phyloP scores from a whole-genome alignment of 2,329 filamentous ascomycete species.

The Alternaria sp. region DNA sequence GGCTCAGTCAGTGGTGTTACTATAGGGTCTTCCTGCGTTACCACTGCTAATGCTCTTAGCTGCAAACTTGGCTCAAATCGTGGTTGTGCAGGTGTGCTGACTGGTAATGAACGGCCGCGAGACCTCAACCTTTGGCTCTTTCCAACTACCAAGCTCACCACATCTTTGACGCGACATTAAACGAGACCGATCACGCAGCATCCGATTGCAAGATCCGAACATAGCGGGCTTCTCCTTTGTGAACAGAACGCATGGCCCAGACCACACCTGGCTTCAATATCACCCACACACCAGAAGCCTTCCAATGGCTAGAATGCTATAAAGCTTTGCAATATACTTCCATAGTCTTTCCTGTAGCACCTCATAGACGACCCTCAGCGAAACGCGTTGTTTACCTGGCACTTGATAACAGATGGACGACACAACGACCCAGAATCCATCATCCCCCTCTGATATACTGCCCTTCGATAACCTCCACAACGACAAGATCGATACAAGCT shows the following conservation, averaged over 20 bases:
- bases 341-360: neutral
- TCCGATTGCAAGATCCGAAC: neutral
- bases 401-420: neutral
- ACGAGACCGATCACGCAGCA: neutral
- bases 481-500: conserved; percentile 10
- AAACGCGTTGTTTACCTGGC: neutral
- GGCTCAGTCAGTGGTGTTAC: neutral
- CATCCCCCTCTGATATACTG: neutral
- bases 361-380: neutral
- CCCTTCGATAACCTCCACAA: conserved; percentile 17
- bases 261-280: neutral
- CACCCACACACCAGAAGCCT: neutral
- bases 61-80: neutral
- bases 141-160: neutral
- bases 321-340: neutral
- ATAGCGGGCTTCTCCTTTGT: neutral
- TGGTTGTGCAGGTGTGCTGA: conserved; percentile 6
- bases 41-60: neutral
- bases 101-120: neutral
- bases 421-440: neutral
- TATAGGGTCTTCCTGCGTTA: neutral
- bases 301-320: neutral
- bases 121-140: neutral
- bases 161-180: neutral
- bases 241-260: neutral